phyloP scores from a whole-genome alignment of 1,284 basidiomycete species.

The Rhizoctonia solani region DNA sequence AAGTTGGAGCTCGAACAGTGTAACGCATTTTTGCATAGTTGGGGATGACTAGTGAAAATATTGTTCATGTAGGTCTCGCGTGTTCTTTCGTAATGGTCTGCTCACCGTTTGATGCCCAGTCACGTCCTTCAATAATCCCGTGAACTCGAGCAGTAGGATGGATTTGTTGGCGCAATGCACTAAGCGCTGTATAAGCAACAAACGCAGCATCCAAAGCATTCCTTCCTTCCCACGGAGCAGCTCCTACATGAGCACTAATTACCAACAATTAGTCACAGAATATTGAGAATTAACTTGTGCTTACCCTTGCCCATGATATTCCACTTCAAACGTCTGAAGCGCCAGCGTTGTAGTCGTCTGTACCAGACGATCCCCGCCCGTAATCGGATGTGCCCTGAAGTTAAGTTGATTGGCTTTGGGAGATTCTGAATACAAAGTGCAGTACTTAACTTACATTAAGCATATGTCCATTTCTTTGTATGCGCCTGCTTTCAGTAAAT shows the following conservation, averaged over 20 bases:
- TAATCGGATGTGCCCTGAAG: slow-evolving; percentile 64
- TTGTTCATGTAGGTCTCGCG: slow-evolving; percentile 6
- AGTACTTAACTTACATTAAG: slow-evolving; percentile 58
- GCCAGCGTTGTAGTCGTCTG: slow-evolving; percentile 60
- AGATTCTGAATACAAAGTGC: neutral
- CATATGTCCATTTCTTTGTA: slow-evolving; percentile 79
- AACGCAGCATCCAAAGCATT: slow-evolving; percentile 87
- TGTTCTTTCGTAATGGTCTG: slow-evolving; percentile 35
- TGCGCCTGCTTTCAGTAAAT: slow-evolving; percentile 69
- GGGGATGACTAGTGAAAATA: slow-evolving; percentile 65
- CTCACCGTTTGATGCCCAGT: slow-evolving; percentile 66
- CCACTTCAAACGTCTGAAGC: slow-evolving; percentile 61
- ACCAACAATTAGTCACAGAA: slow-evolving; percentile 8
- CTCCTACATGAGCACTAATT: slow-evolving; percentile 70
- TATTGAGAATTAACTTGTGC: slow-evolving; percentile 40
- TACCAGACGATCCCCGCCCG: slow-evolving; percentile 55
- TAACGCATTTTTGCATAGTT: slow-evolving; percentile 73
- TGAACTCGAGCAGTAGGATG: slow-evolving; percentile 60
- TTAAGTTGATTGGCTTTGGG: slow-evolving; percentile 12
- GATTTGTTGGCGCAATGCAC: slow-evolving; percentile 72
- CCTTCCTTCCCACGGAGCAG: slow-evolving; percentile 78
- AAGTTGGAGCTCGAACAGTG: slow-evolving; percentile 66
- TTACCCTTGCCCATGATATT: slow-evolving; percentile 70
- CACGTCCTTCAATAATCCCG: slow-evolving; percentile 63
- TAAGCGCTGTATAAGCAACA: slow-evolving; percentile 75